These are phyloP conservation scores for Cruciata laevipes DNA, from an alignment of 257 asterid genomes.

Conservation along the genomic window DNA sequence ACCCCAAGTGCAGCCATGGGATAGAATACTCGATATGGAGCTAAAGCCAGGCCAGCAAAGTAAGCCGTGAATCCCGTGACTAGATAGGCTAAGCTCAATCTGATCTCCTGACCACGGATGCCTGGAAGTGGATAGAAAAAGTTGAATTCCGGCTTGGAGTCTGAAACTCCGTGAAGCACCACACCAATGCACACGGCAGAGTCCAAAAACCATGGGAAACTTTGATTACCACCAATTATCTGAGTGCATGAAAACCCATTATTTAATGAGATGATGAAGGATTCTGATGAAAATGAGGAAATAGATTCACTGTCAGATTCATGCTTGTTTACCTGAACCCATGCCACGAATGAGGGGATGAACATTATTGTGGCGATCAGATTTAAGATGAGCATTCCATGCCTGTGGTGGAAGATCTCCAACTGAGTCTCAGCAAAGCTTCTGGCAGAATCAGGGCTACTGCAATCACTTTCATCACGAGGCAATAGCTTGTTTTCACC, in stretches of 20 bases:
- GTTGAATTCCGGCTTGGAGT: constrained; percentile 73
- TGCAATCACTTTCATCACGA: constrained; percentile 30
- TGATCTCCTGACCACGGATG: constrained; percentile 50
- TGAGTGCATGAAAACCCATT: constrained; percentile 30
- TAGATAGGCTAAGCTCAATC: constrained; percentile 68
- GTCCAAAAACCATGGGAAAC: constrained; percentile 73
- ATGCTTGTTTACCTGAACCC: constrained; percentile 24
- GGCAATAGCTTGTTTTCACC: constrained; percentile 34
- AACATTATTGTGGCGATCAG: constrained; percentile 73
- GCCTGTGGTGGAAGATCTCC: constrained; percentile 85
- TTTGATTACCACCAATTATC: constrained; percentile 60
- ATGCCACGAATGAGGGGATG: constrained; percentile 77
- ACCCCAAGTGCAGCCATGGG: constrained; percentile 72
- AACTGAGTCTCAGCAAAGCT: constrained; percentile 70
- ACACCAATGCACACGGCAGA: constrained; percentile 67
- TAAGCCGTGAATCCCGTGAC: constrained; percentile 65
- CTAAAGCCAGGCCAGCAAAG: constrained; percentile 61
- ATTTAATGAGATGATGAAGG: background rate
- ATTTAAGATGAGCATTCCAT: constrained; percentile 77
- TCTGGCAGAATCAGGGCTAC: constrained; percentile 53
- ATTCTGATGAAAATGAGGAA: background rate
- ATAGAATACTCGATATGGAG: constrained; percentile 66
- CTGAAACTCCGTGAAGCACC: constrained; percentile 70
- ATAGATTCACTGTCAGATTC: background rate
- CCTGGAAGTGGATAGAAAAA: constrained; percentile 58